These are phyloP conservation scores for Tuber aestivum DNA, from an alignment of 495 filamentous ascomycete species.

Conservation along the genomic window DNA sequence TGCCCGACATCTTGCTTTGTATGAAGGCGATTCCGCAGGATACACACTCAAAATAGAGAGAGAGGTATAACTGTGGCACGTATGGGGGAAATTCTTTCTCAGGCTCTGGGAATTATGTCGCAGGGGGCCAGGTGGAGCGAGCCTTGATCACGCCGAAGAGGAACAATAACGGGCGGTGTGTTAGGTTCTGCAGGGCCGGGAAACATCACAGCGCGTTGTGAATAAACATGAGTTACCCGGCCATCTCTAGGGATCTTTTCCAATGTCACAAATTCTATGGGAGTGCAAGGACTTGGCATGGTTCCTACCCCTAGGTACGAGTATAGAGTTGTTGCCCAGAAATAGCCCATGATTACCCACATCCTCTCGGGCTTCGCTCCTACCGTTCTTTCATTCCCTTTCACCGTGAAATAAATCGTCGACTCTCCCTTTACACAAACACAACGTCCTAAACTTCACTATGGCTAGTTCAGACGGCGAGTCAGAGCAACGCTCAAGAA, in stretches of 20 bases:
- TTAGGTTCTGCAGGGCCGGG: neutral
- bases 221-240: neutral
- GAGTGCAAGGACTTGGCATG: neutral
- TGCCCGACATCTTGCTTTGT: slow-evolving; percentile 72
- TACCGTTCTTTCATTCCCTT: neutral
- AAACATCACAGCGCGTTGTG: neutral
- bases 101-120: neutral
- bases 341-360: neutral
- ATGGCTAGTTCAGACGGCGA: neutral
- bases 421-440: neutral
- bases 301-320: neutral
- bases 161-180: neutral
- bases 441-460: neutral
- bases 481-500: neutral
- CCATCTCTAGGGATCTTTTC: neutral
- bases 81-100: neutral
- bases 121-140: neutral
- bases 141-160: neutral
- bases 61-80: neutral
- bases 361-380: neutral
- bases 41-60: slow-evolving; percentile 12
- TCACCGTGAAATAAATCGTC: neutral
- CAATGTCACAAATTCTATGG: neutral
- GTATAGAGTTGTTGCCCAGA: neutral
- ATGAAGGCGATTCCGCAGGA: slow-evolving; percentile 43